These are phyloP conservation scores for Oenanthe javanica DNA, from an alignment of 140 eudicot genomes.

Conservation along the genomic window DNA sequence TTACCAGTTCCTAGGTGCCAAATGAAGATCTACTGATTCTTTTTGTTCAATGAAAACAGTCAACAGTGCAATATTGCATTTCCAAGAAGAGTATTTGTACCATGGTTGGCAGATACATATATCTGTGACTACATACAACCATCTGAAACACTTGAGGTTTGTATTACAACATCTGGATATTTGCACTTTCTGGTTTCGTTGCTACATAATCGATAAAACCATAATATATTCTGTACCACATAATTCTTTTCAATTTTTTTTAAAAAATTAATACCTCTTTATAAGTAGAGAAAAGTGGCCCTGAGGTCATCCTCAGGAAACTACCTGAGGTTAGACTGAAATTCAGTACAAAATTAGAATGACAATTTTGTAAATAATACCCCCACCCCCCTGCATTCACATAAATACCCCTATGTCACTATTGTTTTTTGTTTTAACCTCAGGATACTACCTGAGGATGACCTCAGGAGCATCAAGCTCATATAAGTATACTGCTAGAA, in stretches of 20 bases:
- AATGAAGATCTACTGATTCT: background rate
- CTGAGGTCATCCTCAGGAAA: too few relatives aligned
- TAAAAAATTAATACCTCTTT: background rate
- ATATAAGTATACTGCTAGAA: background rate
- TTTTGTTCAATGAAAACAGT: constrained; percentile 28
- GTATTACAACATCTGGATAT: constrained; percentile 10
- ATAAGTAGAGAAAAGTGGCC: too few relatives aligned
- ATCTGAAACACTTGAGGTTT: constrained; percentile 81
- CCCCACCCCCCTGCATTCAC: too few relatives aligned
- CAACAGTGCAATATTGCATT: constrained; percentile 59
- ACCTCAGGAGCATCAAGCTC: too few relatives aligned
- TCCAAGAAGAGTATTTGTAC: constrained; percentile 86
- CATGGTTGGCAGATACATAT: constrained; percentile 75
- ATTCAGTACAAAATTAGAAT: too few relatives aligned
- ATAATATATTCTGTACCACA: background rate
- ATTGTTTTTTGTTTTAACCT: too few relatives aligned
- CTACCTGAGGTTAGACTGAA: too few relatives aligned
- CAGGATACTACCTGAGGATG: too few relatives aligned
- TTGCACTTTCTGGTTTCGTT: background rate
- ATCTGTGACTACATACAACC: constrained; percentile 87
- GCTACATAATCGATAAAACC: background rate
- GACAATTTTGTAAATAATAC: too few relatives aligned
- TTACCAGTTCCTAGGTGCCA: background rate
- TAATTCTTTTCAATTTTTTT: background rate
- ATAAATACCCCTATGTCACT: too few relatives aligned